Evolutionary conservation across 331 rosid genomes (phyloP).

Genomic region (Acacia concinna): DNA sequence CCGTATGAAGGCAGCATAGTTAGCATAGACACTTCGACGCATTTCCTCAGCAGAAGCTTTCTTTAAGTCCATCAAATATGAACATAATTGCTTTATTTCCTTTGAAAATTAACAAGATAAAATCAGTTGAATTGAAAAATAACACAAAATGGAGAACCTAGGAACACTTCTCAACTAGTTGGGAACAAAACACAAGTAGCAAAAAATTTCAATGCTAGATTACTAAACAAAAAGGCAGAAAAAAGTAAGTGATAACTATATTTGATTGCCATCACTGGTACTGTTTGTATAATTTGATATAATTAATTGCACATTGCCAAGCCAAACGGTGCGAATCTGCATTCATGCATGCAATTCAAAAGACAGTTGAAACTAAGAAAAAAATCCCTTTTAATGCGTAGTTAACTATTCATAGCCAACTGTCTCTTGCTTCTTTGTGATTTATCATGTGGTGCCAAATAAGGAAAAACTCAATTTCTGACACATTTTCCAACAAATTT

Average conservation of each 20-base stretch:
- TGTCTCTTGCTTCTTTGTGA: not conserved
- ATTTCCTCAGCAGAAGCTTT: slow-evolving; percentile 97
- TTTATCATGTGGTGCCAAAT: not conserved
- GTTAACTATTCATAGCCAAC: not conserved
- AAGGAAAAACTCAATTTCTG: not conserved
- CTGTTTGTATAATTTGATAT: slow-evolving; percentile 12
- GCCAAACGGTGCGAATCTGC: no score
- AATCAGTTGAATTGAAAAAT: slow-evolving; percentile 2
- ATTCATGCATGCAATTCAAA: slow-evolving; percentile 6
- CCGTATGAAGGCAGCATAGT: slow-evolving; percentile 95
- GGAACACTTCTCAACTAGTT: not conserved
- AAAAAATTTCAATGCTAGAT: slow-evolving; percentile 7
- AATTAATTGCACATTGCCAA: not conserved
- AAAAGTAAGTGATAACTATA: not conserved
- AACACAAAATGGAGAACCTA: slow-evolving; percentile 17
- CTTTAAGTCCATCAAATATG: slow-evolving; percentile 81
- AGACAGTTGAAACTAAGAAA: not conserved
- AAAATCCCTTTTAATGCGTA: not conserved
- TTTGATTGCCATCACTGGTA: not conserved
- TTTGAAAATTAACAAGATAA: slow-evolving; percentile 32
- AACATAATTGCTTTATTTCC: slow-evolving; percentile 92
- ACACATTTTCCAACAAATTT: not conserved
- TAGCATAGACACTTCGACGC: slow-evolving; percentile 98
- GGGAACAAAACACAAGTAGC: slow-evolving; percentile 1
- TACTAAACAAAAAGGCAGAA: not conserved